These are phyloP conservation scores for Trichoderma aggressivum DNA, from an alignment of 2,329 filamentous ascomycete genomes.

Conservation along the genomic window DNA sequence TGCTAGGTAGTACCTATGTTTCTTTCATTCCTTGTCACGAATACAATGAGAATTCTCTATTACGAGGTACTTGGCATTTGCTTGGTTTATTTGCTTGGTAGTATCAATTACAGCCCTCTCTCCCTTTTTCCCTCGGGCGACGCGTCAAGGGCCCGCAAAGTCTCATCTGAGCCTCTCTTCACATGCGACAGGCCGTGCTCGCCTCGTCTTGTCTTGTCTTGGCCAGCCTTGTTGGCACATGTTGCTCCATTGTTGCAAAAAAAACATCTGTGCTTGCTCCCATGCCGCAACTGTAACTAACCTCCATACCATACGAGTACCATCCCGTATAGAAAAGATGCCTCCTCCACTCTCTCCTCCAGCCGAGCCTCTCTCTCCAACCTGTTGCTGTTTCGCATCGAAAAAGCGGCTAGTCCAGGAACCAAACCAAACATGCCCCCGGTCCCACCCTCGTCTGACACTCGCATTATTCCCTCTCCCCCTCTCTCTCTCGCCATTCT, in stretches of 20 bases:
- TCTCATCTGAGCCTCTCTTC: background rate
- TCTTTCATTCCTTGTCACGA: background rate
- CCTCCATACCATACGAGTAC: background rate
- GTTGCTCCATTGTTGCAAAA: background rate
- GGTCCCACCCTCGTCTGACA: background rate
- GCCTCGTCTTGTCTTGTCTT: background rate
- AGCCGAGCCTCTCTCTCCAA: background rate
- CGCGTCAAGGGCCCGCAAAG: slow-evolving; percentile 1
- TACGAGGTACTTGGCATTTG: background rate
- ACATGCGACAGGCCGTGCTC: slow-evolving; percentile 7
- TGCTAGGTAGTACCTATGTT: too few species aligned
- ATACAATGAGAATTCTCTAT: background rate
- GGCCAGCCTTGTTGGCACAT: slow-evolving; percentile 10
- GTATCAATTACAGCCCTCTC: background rate
- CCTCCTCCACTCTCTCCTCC: background rate
- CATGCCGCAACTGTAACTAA: background rate
- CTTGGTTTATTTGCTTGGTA: background rate
- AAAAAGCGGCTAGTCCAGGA: background rate
- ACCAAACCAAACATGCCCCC: background rate
- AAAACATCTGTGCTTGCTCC: background rate
- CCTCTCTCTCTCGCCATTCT: background rate
- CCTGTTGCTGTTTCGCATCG: slow-evolving; percentile 6
- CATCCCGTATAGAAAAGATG: background rate
- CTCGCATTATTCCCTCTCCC: background rate
- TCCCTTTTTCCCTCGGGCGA: background rate